Conservation (phyloP, 176 grass and related monocot species). For the Typha latifolia region DNA sequence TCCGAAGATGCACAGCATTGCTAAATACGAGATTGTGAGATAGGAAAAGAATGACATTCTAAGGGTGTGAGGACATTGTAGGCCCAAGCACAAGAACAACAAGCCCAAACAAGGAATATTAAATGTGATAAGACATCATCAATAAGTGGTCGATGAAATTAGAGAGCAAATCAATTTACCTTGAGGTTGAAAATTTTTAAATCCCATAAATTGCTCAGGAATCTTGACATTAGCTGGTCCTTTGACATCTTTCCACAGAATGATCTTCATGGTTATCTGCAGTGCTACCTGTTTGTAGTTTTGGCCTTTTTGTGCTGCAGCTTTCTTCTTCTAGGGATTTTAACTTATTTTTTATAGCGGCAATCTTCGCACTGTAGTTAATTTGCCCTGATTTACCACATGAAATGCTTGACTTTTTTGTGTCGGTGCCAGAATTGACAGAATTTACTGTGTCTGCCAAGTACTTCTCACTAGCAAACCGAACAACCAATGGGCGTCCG, state of each 20-base stretch:
- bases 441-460: constrained; percentile 17
- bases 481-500: constrained; percentile 65
- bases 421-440: constrained; percentile 16
- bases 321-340: constrained; percentile 60
- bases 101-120: no score
- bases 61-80: no score
- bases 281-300: constrained; percentile 6
- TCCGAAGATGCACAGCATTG: no score
- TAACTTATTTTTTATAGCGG: constrained; percentile 75
- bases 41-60: no score
- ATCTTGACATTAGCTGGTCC: not conserved
- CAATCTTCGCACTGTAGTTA: constrained; percentile 58
- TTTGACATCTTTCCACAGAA: not conserved
- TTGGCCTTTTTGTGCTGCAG: constrained; percentile 60
- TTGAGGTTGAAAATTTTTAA: not conserved
- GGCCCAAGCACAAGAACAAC: no score
- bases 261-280: not conserved
- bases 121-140: no score
- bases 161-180: not conserved
- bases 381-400: constrained; percentile 36
- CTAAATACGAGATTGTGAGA: no score
- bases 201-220: not conserved
- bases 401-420: constrained; percentile 30
- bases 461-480: constrained; percentile 69
- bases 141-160: not conserved